Percentiles rank a stretch among this genome's conserved stretches.
These are phyloP conservation scores for Pseudogymnoascus destructans DNA, from an alignment of 2,329 filamentous ascomycete species.

Conservation along the genomic window DNA sequence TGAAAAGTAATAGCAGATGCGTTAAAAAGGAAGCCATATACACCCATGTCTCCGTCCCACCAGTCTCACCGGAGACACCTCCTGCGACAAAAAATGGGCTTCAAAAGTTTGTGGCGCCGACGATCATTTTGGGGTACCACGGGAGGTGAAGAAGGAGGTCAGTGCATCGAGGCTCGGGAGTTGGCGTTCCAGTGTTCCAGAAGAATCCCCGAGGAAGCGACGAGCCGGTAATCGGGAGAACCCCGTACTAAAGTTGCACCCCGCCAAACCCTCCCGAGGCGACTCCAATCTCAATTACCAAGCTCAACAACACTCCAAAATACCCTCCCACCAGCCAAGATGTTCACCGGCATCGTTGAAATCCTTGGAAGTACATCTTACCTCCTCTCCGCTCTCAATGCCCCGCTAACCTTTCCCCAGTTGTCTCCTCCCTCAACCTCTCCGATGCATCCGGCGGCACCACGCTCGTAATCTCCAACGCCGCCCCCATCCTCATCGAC, in stretches of 20 bases:
- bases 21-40: conserved; percentile 1
- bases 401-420: conserved; percentile 35
- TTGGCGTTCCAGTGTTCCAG: conserved; percentile 8
- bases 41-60: conserved; percentile 3
- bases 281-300: conserved; percentile 6
- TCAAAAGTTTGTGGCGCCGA: conserved; percentile 5
- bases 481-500: conserved; percentile 61
- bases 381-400: conserved; percentile 23
- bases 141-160: conserved; percentile 2
- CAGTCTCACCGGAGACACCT: background rate
- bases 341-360: conserved; percentile 96
- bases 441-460: conserved; percentile 79
- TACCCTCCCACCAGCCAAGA: conserved; percentile 27
- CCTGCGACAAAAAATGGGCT: background rate
- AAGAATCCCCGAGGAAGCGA: conserved; percentile 6
- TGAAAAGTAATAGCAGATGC: background rate
- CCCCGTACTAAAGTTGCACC: conserved; percentile 7
- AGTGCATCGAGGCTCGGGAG: conserved; percentile 2
- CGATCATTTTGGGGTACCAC: background rate
- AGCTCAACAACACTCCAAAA: conserved; percentile 3
- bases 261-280: conserved; percentile 5
- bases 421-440: conserved; percentile 66
- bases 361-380: conserved; percentile 68
- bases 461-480: conserved; percentile 71
- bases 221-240: conserved; percentile 3